Conservation (phyloP, 179 eudicot genomes). For the Patellifolia procumbens region DNA sequence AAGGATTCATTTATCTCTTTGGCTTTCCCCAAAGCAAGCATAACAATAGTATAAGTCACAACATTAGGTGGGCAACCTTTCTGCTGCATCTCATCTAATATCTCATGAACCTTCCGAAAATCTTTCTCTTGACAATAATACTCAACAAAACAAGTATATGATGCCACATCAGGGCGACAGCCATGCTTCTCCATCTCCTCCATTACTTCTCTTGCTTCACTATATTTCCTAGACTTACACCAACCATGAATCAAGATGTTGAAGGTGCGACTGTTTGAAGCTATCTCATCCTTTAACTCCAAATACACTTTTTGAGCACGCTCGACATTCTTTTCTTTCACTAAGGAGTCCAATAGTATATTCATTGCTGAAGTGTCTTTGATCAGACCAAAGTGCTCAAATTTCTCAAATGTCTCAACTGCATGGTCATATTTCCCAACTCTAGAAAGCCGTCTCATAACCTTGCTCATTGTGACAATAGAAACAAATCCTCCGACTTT, state of each 20-base stretch:
- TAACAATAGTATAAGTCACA: conserved; percentile 71
- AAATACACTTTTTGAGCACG: conserved; percentile 54
- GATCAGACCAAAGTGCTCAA: conserved; percentile 53
- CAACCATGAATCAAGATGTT: conserved; percentile 79
- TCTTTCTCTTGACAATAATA: conserved; percentile 59
- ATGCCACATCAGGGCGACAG: conserved; percentile 47
- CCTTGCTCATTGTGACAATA: conserved; percentile 53
- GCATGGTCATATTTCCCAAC: conserved; percentile 55
- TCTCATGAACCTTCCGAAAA: conserved; percentile 59
- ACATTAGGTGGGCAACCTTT: conserved; percentile 59
- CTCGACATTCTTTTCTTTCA: conserved; percentile 64
- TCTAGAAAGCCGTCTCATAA: conserved; percentile 67
- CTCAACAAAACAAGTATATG: conserved; percentile 67
- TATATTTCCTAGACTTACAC: conserved; percentile 61
- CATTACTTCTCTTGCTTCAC: conserved; percentile 47
- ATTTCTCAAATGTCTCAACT: conserved; percentile 50
- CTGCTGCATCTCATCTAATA: conserved; percentile 61
- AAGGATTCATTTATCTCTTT: conserved; percentile 61
- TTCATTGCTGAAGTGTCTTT: conserved; percentile 58
- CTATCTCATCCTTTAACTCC: conserved; percentile 48
- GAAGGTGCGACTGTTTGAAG: conserved; percentile 48
- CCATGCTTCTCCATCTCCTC: conserved; percentile 64
- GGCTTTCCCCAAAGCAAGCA: conserved; percentile 72
- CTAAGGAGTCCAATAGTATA: conserved; percentile 61
- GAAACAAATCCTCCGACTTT: conserved; percentile 50